A percentile compares a stretch with the other conserved stretches of the same genome.
These are phyloP conservation scores for Botrytis elliptica DNA, from an alignment of 2,329 filamentous ascomycete genomes.

Conservation along the genomic window DNA sequence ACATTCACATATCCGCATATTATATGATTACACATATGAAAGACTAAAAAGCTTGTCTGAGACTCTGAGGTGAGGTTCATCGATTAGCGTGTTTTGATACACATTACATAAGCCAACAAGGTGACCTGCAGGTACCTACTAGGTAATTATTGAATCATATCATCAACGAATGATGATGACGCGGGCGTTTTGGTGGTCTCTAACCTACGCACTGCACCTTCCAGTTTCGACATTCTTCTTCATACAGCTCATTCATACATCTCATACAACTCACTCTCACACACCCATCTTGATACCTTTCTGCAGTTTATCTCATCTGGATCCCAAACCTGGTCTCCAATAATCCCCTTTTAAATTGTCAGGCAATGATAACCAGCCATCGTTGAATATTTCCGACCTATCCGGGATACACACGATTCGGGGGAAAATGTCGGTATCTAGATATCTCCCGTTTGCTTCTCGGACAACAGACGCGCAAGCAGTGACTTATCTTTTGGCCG, in stretches of 20 bases:
- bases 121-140: background rate
- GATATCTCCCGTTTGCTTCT: slow-evolving; percentile 53
- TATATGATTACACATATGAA: background rate
- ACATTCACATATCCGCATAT: background rate
- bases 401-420: slow-evolving; percentile 14
- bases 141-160: background rate
- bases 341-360: background rate
- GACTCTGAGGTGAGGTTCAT: background rate
- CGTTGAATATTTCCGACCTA: slow-evolving; percentile 1
- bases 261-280: background rate
- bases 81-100: background rate
- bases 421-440: slow-evolving; percentile 27
- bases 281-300: background rate
- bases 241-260: background rate
- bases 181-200: background rate
- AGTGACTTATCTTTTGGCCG: slow-evolving; percentile 75
- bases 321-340: background rate
- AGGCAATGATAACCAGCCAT: background rate
- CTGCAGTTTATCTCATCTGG: slow-evolving; percentile 4
- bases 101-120: slow-evolving; percentile 6
- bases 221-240: background rate
- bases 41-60: background rate
- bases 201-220: background rate
- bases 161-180: background rate
- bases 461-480: slow-evolving; percentile 61